Conservation (phyloP, 1,139 yeast species). For the Geotrichum reessii region DNA sequence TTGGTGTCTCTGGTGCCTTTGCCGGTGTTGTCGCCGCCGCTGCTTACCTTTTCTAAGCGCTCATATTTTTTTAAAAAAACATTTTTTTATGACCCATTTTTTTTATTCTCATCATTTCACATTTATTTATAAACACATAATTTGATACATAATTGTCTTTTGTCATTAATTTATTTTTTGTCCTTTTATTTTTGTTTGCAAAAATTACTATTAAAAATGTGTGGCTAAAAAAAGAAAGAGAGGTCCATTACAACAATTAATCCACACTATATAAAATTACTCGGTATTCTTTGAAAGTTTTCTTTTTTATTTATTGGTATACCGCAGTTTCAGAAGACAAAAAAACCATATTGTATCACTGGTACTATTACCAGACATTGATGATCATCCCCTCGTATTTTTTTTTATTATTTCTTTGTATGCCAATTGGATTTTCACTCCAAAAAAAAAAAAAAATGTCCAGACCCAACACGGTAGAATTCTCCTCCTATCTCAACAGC, state of each 20-base stretch:
- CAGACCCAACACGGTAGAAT: slow-evolving; percentile 2
- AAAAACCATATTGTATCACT: too few relatives aligned
- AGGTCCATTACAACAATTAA: not conserved
- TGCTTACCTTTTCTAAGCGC: slow-evolving; percentile 30
- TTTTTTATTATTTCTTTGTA: not conserved
- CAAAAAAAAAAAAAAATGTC: too few relatives aligned
- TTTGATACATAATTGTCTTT: not conserved
- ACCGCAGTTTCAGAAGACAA: too few relatives aligned
- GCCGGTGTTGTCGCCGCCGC: slow-evolving; percentile 38
- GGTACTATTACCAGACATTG: not conserved
- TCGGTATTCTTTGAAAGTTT: too few relatives aligned
- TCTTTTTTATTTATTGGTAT: too few relatives aligned
- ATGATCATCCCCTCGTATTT: too few relatives aligned
- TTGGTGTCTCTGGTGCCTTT: slow-evolving; percentile 33
- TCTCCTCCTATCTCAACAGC: slow-evolving; percentile 12
- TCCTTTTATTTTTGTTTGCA: not conserved
- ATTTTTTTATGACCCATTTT: not conserved
- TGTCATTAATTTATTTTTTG: too few relatives aligned
- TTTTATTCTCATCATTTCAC: not conserved
- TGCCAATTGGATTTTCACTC: not conserved
- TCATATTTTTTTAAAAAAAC: not conserved
- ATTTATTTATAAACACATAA: slow-evolving; percentile 1
- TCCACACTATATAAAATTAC: not conserved
- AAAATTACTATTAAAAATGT: too few relatives aligned
- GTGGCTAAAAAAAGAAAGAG: too few relatives aligned